These are phyloP conservation scores for Odontarrhena argentea DNA, from an alignment of 345 rosid genomes.

Conservation along the genomic window DNA sequence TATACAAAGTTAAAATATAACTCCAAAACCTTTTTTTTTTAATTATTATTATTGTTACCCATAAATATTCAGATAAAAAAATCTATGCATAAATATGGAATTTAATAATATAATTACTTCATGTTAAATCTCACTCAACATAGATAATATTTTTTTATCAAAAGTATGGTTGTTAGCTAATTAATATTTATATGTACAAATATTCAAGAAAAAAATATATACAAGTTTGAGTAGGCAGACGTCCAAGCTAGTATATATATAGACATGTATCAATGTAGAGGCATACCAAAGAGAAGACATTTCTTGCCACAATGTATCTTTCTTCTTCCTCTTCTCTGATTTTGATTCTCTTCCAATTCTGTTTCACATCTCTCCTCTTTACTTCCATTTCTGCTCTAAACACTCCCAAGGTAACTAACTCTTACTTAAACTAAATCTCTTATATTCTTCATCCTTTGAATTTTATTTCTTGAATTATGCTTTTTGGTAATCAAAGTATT, in stretches of 20 bases:
- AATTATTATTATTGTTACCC: too few relatives aligned
- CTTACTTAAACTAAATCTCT: neutral
- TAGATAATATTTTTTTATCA: too few relatives aligned
- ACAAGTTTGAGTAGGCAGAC: slow-evolving; percentile 9
- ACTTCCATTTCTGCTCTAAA: slow-evolving; percentile 16
- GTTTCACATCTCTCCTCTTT: slow-evolving; percentile 21
- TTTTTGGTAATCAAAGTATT: neutral
- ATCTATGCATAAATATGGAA: too few relatives aligned
- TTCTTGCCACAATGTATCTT: neutral
- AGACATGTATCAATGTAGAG: neutral
- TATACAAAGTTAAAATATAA: too few relatives aligned
- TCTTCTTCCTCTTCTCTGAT: slow-evolving; percentile 12
- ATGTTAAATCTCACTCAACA: too few relatives aligned
- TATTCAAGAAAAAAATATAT: neutral
- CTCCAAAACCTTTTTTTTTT: too few relatives aligned
- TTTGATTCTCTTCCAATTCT: slow-evolving; percentile 17
- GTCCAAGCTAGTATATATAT: neutral
- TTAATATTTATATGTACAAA: neutral
- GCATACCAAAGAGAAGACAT: slow-evolving; percentile 18
- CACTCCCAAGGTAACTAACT: slow-evolving; percentile 28
- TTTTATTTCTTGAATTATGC: neutral
- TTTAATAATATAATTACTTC: too few relatives aligned
- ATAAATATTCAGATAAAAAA: too few relatives aligned
- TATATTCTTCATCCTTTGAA: neutral
- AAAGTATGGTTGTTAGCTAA: neutral